Conservation (phyloP, 148 eudicot genomes). For the Silene uniflora region DNA sequence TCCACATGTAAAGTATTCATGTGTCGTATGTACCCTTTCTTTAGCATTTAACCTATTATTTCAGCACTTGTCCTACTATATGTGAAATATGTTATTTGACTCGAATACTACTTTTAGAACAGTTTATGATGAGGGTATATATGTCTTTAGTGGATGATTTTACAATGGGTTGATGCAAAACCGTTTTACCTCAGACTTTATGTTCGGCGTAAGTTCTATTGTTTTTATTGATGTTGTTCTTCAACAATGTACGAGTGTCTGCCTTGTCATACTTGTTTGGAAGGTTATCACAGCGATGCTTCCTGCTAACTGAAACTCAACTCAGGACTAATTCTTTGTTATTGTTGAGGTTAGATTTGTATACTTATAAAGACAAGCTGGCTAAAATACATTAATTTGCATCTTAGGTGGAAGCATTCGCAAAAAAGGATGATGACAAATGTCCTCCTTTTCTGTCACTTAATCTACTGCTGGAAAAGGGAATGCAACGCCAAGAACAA, state of each 20-base stretch:
- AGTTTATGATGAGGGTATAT: too few relatives aligned
- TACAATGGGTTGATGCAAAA: neutral
- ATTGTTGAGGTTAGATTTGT: neutral
- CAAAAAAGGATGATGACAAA: slow-evolving; percentile 14
- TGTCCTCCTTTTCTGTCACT: slow-evolving; percentile 32
- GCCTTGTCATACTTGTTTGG: neutral
- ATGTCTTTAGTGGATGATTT: neutral
- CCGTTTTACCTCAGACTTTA: too few relatives aligned
- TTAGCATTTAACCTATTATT: too few relatives aligned
- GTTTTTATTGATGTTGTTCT: too few relatives aligned
- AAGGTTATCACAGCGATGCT: neutral
- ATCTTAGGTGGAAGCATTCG: slow-evolving; percentile 39
- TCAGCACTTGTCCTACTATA: too few relatives aligned
- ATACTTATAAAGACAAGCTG: neutral
- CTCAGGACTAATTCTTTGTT: neutral
- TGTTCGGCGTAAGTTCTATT: too few relatives aligned
- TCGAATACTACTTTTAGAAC: too few relatives aligned
- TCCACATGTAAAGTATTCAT: too few relatives aligned
- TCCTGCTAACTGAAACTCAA: neutral
- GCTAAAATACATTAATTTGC: slow-evolving; percentile 1
- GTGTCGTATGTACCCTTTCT: too few relatives aligned
- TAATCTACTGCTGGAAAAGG: neutral
- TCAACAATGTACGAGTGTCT: too few relatives aligned
- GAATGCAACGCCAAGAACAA: neutral
- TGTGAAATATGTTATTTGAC: too few relatives aligned